These are phyloP conservation scores for Mycosarcoma maydis DNA, from an alignment of 1,284 basidiomycete species.

Conservation along the genomic window DNA sequence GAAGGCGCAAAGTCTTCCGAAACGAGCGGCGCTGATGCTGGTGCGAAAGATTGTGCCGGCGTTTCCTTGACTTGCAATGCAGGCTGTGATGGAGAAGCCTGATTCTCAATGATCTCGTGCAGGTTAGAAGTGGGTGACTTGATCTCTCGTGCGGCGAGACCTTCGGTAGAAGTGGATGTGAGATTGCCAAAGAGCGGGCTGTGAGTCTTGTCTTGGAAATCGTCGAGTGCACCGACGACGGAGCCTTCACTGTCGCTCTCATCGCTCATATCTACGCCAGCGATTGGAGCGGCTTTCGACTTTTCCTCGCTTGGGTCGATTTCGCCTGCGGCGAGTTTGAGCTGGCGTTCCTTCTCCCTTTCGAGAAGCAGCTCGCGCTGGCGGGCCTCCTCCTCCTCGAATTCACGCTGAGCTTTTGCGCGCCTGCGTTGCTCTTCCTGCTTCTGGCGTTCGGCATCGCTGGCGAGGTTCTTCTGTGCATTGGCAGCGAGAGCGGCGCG, in stretches of 20 bases:
- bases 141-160: conserved; percentile 32
- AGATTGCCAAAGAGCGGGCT: conserved; percentile 57
- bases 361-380: conserved; percentile 51
- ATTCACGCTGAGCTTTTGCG: conserved; percentile 51
- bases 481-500: conserved; percentile 64
- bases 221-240: conserved; percentile 31
- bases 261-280: conserved; percentile 63
- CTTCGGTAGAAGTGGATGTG: conserved; percentile 26
- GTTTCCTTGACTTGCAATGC: conserved; percentile 2
- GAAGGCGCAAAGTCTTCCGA: conserved; percentile 16
- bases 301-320: conserved; percentile 32
- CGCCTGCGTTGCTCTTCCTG: conserved; percentile 47
- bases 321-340: conserved; percentile 44
- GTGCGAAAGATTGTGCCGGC: conserved; percentile 9
- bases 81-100: conserved; percentile 6
- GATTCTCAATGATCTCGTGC: conserved; percentile 29
- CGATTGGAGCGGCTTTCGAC: conserved; percentile 55
- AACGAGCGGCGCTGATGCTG: conserved; percentile 24
- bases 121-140: conserved; percentile 23
- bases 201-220: conserved; percentile 52
- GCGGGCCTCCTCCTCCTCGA: conserved; percentile 58
- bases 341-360: conserved; percentile 52
- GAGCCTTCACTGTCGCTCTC: conserved; percentile 62
- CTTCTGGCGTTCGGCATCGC: conserved; percentile 47
- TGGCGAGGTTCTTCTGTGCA: conserved; percentile 57